Evolutionary conservation across 2,329 filamentous ascomycete genomes (phyloP), one percentile per base, ranked within the genome.

Genomic region (Eutypella sp.): DNA sequence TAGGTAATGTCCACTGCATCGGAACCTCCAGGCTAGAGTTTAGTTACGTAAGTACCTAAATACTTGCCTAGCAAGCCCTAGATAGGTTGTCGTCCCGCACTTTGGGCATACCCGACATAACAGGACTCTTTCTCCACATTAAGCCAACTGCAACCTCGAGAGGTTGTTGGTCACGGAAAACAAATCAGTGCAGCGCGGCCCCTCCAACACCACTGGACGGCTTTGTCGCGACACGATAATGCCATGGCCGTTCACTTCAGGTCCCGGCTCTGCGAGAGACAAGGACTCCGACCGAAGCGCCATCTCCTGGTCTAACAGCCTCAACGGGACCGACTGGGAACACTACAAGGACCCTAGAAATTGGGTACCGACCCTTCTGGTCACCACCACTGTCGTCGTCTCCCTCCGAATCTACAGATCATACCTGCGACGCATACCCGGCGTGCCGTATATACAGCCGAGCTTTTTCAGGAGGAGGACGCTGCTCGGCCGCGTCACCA

Each of bases 401-500:
- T 70, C 73, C 22, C 59, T 81, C 40, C 74, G 74, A 46, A 60
- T 91, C 40, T 91, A 91, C 68, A 81, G 78, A 57, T 84, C 76
- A 47, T 93, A 91, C 62, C 72, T 99, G 41, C 85, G 89, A 29
- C 87, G 93, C 43, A 89, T 97, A 47, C 90, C 90, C 4, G 84
- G 82, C 46, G 81, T 88, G 29, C 74, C 79, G 20, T 78, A 90
- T 62, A 85, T 99, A 55, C 81, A 82, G 40, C 86, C 89, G 2
- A 72, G 74, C 10, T 85, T 84, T 61, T 92, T 92, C 62, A 81
- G 87, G 39, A 82, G 74, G 49, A 78, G 87, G 56, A 91, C 81
- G 55, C 62, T 99, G 36, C 86, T 92, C 57, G 93, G 93, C 13
- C 79, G 79, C 50, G 93, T 97, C 36, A 96, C 92, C 11, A 90